Evolutionary conservation across 306 rosid species (phyloP).

Genomic region (Fagus crenata): DNA sequence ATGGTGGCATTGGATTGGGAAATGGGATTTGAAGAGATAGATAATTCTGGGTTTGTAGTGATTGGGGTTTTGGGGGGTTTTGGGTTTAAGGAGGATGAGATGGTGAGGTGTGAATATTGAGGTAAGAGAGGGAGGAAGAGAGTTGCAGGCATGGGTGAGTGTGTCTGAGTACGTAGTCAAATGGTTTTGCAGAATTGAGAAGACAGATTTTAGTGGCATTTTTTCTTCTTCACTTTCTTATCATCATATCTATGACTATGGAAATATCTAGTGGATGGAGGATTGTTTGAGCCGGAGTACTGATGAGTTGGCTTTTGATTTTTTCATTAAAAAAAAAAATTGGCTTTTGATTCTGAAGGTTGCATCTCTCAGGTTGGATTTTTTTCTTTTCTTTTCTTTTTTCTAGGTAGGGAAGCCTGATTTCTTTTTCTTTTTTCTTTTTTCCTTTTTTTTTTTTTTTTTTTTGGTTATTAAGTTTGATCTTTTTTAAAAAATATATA

Average conservation of each 20-base stretch:
- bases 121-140: slow-evolving; percentile 30
- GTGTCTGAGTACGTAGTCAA: neutral
- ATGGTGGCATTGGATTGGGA: slow-evolving; percentile 39
- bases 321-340: too few species aligned
- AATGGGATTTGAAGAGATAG: slow-evolving; percentile 9
- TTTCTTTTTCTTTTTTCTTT: too few species aligned
- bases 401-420: too few species aligned
- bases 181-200: neutral
- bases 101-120: slow-evolving; percentile 23
- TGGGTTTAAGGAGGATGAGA: slow-evolving; percentile 44
- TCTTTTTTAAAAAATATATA: too few species aligned
- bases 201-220: neutral
- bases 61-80: slow-evolving; percentile 32
- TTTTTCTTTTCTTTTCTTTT: too few species aligned
- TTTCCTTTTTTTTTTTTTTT: too few species aligned
- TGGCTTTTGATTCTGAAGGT: too few species aligned
- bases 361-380: too few species aligned
- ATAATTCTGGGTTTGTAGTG: slow-evolving; percentile 7
- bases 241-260: neutral
- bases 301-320: too few species aligned
- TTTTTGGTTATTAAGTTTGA: too few species aligned
- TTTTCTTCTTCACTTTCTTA: too few species aligned
- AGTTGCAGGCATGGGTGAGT: slow-evolving; percentile 30
- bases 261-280: neutral
- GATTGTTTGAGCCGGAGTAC: too few species aligned